phyloP scores from a whole-genome alignment of 331 rosid genomes.

The Ulmus americana region DNA sequence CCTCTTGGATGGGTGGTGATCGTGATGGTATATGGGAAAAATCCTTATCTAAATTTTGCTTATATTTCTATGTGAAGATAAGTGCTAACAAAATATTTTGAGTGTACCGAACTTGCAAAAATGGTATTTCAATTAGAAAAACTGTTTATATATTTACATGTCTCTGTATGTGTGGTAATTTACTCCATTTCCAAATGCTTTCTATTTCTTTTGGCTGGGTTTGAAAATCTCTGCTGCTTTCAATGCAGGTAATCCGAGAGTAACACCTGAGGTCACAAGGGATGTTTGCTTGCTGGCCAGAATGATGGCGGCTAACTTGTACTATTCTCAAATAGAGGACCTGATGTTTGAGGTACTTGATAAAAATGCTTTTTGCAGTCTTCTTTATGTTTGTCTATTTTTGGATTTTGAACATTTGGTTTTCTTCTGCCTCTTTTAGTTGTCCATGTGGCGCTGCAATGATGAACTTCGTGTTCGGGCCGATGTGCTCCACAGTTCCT shows the following conservation, averaged over 20 bases:
- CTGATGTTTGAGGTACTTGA: conserved; percentile 89
- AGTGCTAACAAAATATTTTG: too few relatives aligned
- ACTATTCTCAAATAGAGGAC: conserved; percentile 96
- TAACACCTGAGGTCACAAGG: conserved; percentile 96
- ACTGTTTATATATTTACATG: not conserved
- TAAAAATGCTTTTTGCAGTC: conserved; percentile 9
- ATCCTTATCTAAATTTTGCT: too few relatives aligned
- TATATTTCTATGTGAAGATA: too few relatives aligned
- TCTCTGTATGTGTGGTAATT: not conserved
- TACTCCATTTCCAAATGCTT: not conserved
- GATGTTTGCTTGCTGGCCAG: conserved; percentile 95
- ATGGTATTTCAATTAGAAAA: too few relatives aligned
- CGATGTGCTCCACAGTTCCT: conserved; percentile 55
- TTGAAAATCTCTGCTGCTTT: conserved; percentile 22
- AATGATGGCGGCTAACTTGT: conserved; percentile 97
- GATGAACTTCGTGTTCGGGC: conserved; percentile 85
- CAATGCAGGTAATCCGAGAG: conserved; percentile 88
- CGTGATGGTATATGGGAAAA: conserved; percentile 59
- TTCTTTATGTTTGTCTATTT: conserved; percentile 4
- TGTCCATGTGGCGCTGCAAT: conserved; percentile 99
- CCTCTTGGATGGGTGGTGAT: conserved; percentile 99
- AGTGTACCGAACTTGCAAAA: too few relatives aligned
- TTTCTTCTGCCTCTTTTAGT: conserved; percentile 36
- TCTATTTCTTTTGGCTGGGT: not conserved
- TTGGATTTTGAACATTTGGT: conserved; percentile 8